Base-by-base conservation (phyloP, 2,329 filamentous ascomycete genomes). In the Emericellopsis atlantica region DNA sequence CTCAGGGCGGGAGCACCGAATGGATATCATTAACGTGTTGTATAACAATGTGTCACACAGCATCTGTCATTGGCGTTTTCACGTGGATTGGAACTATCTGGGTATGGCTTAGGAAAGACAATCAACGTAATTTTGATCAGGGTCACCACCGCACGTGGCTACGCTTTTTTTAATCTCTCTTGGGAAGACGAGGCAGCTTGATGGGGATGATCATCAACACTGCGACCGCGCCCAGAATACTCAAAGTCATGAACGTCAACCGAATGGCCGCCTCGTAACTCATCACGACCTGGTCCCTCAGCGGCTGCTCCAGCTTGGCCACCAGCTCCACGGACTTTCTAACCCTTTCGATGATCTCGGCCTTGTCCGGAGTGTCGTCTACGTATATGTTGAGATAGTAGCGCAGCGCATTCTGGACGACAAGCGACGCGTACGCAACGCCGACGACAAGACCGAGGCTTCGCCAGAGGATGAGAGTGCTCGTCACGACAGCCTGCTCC, bases 391-490 rank as follows among this genome's bases (percentile, higher is more conserved):
- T 58, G 5, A 90, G 66, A 48, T 79, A 80, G 15, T 66, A 60
- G 8, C 73, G 59, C 40, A 90, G 62, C 1, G 74, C 69, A 51
- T 87, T 87, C 60, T 90, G 84, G 45, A 89, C 64, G 7, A 87
- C 74, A 43, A 87, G 68, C 53, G 79, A 84, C 48, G 77, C 83
- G 40, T 72, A 64, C 1, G 83, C 77, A 36, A 89, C 74, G n/a
- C 84, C 84, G 52, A 88, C 68, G 1, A 89, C 82, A 42, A 71
- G 73, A 6, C 84, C 84, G 5, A 89, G 59, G 43, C 74, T 77
- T 41, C 84, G 72, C 76, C 81, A 87, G 15, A 89, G 62, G 15
- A 81, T 72, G 45, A 89, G 62, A 0, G 83, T 86, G 40, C 72
- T 77, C 2, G 81, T 84, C 11, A 79, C 76, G 33, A 83, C 77